phyloP scores from a whole-genome alignment of 2,329 filamentous ascomycete species.

The Apiospora koreana region DNA sequence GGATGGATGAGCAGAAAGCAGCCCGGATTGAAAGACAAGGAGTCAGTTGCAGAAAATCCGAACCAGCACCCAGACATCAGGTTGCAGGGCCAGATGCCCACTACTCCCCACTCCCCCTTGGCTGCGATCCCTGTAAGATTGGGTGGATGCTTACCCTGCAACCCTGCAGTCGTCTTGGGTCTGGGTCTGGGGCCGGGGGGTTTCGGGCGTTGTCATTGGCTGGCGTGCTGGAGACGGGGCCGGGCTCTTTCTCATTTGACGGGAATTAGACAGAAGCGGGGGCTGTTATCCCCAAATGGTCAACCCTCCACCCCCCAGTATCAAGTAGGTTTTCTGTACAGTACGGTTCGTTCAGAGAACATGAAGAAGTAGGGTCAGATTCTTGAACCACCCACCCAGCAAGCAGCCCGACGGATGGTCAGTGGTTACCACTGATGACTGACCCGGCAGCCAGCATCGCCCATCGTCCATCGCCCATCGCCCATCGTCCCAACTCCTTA shows the following conservation, averaged over 20 bases:
- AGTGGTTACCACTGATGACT: no score
- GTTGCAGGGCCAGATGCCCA: slow-evolving; percentile 1
- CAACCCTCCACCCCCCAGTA: neutral
- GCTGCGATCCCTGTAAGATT: neutral
- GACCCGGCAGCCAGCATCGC: neutral
- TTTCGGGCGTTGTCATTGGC: neutral
- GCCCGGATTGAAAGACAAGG: neutral
- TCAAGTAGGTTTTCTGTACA: neutral
- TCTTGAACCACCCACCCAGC: no score
- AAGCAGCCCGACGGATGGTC: neutral
- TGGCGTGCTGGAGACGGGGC: neutral
- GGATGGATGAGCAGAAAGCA: neutral
- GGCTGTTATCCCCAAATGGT: neutral
- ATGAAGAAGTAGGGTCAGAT: neutral
- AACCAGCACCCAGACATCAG: slow-evolving; percentile 6
- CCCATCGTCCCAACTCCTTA: neutral
- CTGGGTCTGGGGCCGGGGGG: slow-evolving; percentile 2
- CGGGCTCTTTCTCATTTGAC: neutral
- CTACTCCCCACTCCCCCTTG: neutral
- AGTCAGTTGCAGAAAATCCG: slow-evolving; percentile 6
- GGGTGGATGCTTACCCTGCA: neutral
- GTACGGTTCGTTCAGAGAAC: neutral
- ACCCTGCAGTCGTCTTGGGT: neutral
- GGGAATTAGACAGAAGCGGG: neutral
- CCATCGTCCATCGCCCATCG: no score